Conservation (phyloP, 352 stramenopile species). For the Phytophthora sp. region DNA sequence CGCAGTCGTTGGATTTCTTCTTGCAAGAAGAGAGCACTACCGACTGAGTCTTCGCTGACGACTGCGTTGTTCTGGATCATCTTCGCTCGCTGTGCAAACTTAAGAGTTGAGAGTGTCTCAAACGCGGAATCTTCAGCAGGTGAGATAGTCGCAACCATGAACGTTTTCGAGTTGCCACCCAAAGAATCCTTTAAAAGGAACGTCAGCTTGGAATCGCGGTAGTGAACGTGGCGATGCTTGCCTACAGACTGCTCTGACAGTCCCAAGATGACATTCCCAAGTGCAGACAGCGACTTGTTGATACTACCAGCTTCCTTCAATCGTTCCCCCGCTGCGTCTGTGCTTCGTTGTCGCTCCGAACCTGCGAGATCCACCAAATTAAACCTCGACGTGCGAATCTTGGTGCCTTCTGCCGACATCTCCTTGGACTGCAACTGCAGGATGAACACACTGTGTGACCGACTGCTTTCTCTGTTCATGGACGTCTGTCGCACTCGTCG, state of each 20-base stretch:
- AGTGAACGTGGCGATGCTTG: constrained; percentile 85
- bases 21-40: constrained; percentile 66
- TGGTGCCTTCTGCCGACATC: constrained; percentile 60
- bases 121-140: constrained; percentile 86
- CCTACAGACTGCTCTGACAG: constrained; percentile 81
- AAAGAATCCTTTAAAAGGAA: constrained; percentile 87
- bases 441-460: constrained; percentile 88
- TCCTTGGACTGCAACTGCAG: constrained; percentile 79
- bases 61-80: constrained; percentile 87
- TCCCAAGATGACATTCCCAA: constrained; percentile 95
- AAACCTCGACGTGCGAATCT: constrained; percentile 89
- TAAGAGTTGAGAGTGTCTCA: constrained; percentile 85
- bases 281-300: constrained; percentile 95
- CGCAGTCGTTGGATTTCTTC: constrained; percentile 75
- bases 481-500: constrained; percentile 80
- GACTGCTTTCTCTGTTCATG: constrained; percentile 88
- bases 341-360: constrained; percentile 96
- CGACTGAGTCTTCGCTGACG: constrained; percentile 83
- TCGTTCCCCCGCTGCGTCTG: constrained; percentile 93
- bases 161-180: constrained; percentile 88
- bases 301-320: constrained; percentile 97
- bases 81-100: constrained; percentile 86
- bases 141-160: constrained; percentile 86
- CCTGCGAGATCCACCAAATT: constrained; percentile 99
- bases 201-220: constrained; percentile 87